These are phyloP conservation scores for Phalaenopsis hybrid DNA, from an alignment of 116 monocot genomes.

Conservation along the genomic window DNA sequence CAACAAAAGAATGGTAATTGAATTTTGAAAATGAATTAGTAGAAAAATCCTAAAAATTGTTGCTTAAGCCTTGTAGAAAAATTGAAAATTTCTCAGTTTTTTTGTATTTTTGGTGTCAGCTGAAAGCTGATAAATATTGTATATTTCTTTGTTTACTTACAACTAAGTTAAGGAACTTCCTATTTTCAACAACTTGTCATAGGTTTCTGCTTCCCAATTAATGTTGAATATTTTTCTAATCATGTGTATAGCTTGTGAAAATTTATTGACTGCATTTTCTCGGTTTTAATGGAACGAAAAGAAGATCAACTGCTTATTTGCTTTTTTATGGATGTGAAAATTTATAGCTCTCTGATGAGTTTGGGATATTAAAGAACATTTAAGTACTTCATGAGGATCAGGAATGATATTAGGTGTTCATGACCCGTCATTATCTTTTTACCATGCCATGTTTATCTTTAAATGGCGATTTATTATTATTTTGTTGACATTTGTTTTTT, in stretches of 20 bases:
- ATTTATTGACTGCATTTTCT: not conserved
- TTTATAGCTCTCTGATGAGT: not conserved
- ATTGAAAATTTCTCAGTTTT: not conserved
- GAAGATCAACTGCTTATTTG: not conserved
- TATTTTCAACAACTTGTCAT: not conserved
- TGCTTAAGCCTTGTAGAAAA: not conserved
- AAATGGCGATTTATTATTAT: not conserved
- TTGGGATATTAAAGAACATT: not conserved
- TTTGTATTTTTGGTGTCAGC: not conserved
- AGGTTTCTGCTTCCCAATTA: not conserved
- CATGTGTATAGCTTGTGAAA: not conserved
- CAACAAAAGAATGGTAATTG: not conserved
- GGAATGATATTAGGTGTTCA: not conserved
- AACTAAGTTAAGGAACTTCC: not conserved
- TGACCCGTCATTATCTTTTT: not conserved
- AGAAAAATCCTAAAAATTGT: not conserved
- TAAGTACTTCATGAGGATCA: not conserved
- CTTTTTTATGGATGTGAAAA: not conserved
- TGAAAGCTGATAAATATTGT: not conserved
- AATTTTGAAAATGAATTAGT: not conserved
- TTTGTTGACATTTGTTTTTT: constrained; percentile 7
- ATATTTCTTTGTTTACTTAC: not conserved
- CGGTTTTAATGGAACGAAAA: not conserved
- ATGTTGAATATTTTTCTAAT: not conserved
- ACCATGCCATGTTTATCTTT: not conserved